Percentiles rank a stretch among this genome's conserved stretches.
phyloP scores from a whole-genome alignment of 2,329 filamentous ascomycete genomes.

The Fusarium devonianum region DNA sequence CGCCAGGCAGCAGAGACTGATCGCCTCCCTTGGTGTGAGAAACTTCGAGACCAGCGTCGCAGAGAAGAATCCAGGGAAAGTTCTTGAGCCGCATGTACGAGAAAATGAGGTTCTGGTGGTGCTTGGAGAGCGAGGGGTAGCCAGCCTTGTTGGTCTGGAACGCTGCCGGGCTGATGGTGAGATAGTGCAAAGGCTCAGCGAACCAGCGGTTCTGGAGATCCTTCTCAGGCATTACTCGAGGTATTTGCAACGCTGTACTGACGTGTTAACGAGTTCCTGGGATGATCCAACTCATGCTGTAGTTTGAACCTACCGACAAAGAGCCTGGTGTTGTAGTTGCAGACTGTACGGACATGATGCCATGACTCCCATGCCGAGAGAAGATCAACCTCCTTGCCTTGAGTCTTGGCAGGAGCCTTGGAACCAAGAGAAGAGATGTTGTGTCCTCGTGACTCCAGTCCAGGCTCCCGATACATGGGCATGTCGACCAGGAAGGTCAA shows the following conservation, averaged over 20 bases:
- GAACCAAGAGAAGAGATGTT: constrained; percentile 57
- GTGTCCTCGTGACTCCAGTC: constrained; percentile 59
- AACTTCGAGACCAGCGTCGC: constrained; percentile 63
- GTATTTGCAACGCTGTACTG: constrained; percentile 62
- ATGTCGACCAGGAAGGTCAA: constrained; percentile 82
- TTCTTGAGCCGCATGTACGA: constrained; percentile 70
- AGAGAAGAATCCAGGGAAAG: constrained; percentile 69
- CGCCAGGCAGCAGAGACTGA: constrained; percentile 28
- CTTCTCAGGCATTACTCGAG: constrained; percentile 64
- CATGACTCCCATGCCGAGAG: constrained; percentile 93
- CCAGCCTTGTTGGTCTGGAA: constrained; percentile 69
- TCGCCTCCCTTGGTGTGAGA: constrained; percentile 40
- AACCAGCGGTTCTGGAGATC: constrained; percentile 73
- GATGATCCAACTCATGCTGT: background rate
- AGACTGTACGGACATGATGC: constrained; percentile 85
- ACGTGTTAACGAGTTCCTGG: background rate
- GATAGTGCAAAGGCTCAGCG: constrained; percentile 69
- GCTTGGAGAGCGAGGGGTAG: constrained; percentile 66
- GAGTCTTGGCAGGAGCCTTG: constrained; percentile 43
- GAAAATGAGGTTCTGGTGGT: constrained; percentile 68
- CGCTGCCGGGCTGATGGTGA: constrained; percentile 60
- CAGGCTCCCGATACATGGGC: constrained; percentile 80
- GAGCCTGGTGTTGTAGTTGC: constrained; percentile 83
- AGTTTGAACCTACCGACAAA: constrained; percentile 74
- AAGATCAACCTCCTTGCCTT: constrained; percentile 65